Conservation (phyloP, 225 moss, liverwort and hornwort species). For the Bryum argenteum region DNA sequence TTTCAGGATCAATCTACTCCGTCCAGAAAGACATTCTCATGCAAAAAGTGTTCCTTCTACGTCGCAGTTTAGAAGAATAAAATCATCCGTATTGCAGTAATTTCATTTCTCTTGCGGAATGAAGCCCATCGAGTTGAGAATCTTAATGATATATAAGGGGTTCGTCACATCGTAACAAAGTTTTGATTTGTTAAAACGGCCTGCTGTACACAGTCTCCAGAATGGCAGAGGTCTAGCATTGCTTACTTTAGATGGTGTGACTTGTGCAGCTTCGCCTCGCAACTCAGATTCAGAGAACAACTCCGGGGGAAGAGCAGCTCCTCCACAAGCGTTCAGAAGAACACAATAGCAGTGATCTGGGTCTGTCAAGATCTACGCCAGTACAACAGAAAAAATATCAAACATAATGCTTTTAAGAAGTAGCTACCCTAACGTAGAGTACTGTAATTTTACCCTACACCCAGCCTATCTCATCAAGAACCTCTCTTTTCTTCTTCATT, state of each 20-base stretch:
- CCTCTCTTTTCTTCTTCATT: conserved; percentile 2
- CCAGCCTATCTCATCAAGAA: conserved; percentile 18
- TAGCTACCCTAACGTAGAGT: conserved; percentile 16
- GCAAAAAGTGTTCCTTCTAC: too few relatives aligned
- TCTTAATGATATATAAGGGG: neutral
- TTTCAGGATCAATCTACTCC: conserved; percentile 5
- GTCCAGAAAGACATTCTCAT: neutral
- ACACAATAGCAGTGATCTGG: conserved; percentile 96
- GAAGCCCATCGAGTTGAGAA: neutral
- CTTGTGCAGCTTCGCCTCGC: conserved; percentile 57
- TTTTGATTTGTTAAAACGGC: neutral
- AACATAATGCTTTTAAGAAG: neutral
- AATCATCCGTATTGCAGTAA: neutral
- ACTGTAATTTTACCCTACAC: conserved; percentile 12
- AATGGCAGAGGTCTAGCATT: conserved; percentile 10
- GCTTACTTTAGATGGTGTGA: conserved; percentile 63
- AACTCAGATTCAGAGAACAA: conserved; percentile 49
- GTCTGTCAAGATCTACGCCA: conserved; percentile 80
- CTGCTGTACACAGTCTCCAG: conserved; percentile 15
- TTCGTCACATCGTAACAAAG: conserved; percentile 15
- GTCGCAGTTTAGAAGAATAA: neutral
- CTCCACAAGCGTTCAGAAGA: conserved; percentile 85
- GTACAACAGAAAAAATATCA: conserved; percentile 9
- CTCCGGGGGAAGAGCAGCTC: conserved; percentile 82
- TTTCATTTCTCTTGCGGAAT: conserved; percentile 4